Evolutionary conservation across 73 alveolate species (phyloP).

Genomic region (Tetrahymena elliotti): DNA sequence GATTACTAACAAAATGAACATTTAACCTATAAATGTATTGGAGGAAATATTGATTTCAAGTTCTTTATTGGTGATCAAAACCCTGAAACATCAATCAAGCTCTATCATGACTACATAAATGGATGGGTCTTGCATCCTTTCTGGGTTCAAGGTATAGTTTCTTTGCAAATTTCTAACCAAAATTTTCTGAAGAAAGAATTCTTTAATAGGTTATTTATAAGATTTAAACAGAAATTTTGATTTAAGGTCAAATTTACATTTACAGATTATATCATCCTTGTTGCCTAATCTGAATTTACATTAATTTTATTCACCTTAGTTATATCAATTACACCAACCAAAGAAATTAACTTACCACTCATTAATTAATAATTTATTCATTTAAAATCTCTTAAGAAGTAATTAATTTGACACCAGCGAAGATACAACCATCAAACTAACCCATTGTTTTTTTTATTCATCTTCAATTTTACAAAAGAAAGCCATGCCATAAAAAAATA

Average conservation of each 20-base stretch:
- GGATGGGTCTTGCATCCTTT: conserved; percentile 67
- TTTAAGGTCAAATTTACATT: neutral
- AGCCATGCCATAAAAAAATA: neutral
- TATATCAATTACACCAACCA: too few species aligned
- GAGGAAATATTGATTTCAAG: conserved; percentile 35
- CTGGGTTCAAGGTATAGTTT: conserved; percentile 77
- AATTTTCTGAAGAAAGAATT: neutral
- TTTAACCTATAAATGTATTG: conserved; percentile 21
- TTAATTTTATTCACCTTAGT: neutral
- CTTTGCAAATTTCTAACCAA: neutral
- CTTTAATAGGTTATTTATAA: neutral
- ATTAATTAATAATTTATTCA: too few species aligned
- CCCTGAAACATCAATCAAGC: conserved; percentile 11
- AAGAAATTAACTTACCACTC: neutral
- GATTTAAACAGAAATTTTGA: neutral
- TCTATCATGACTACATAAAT: conserved; percentile 41
- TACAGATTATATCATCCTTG: neutral
- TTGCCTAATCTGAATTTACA: neutral
- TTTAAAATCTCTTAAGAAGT: too few species aligned
- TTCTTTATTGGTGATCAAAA: conserved; percentile 17
- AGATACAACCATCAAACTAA: too few species aligned
- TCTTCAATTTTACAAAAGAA: too few species aligned
- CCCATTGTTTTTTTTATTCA: neutral
- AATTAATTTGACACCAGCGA: neutral
- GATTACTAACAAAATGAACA: conserved; percentile 5